Base-by-base conservation (phyloP, 2,329 filamentous ascomycete species). In the Neofusicoccum parvum region DNA sequence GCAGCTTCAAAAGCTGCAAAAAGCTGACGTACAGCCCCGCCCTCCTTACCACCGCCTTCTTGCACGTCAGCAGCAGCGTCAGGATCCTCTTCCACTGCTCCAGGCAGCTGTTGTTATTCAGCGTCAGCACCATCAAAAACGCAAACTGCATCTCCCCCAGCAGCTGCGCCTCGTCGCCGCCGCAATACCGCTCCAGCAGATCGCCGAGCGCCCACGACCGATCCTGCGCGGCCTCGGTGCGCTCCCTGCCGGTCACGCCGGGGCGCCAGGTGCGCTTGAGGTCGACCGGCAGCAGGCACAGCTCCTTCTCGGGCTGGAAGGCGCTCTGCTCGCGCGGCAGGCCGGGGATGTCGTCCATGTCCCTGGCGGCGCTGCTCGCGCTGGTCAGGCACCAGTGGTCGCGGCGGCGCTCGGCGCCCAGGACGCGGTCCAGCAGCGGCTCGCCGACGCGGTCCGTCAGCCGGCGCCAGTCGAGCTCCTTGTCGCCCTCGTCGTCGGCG, bases 71-170 rank as follows among this genome's bases (percentile, higher is more conserved):
- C 7, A 88, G 76, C 27, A 90, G 74, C 1, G 77, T 76, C 10
- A 89, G 75, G 11, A 89, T 69, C 43, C 87, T 77, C 71, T 87
- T 88, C 87, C 87, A 90, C 72, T 89, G 87, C 72, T 89, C 86
- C 3, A 89, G 76, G 70, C 87, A 89, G 2, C 86, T 88, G 72
- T 85, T 88, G 72, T 89, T 90, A 78, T 87, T 87, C 68, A 89
- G 78, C 5, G 86, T 88, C 66, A 89, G 71, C 2, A 87, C 80
- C 84, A 87, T 88, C 10, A 89, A 74, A 69, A 89, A 89, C 37
- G 81, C 82, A 70, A 89, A 87, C 69, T 89, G 86, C 64, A 89
- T 70, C 70, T 89, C 87, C 15, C 86, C 87, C 14, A 89, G 72
- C 12, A 80, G 73, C 59, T 75, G 73, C 65, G 78, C 76, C 20